Evolutionary conservation across 2,329 filamentous ascomycete species (phyloP).

Genomic region (Fusarium sp.): DNA sequence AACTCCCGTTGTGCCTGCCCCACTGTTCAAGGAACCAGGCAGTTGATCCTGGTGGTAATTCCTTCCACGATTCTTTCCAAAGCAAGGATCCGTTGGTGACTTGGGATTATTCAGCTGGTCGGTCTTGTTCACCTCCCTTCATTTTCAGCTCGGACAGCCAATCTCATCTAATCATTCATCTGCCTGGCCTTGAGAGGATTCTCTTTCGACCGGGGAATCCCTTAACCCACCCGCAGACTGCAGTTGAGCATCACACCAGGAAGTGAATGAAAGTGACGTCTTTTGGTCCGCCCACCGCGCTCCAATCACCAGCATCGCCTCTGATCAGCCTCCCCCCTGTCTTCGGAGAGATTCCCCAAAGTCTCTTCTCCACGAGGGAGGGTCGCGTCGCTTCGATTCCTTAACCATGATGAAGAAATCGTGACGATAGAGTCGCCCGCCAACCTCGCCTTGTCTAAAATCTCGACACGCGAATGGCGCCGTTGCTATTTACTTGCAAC

Average conservation of each 20-base stretch:
- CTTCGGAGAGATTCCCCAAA: background rate
- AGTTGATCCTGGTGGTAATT: constrained; percentile 8
- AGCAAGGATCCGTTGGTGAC: constrained; percentile 24
- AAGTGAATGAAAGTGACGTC: background rate
- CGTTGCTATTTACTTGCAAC: constrained; percentile 24
- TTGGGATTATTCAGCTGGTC: constrained; percentile 24
- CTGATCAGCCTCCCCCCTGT: constrained; percentile 1
- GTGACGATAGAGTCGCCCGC: constrained; percentile 10
- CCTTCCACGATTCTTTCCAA: constrained; percentile 1
- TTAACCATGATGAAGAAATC: constrained; percentile 22
- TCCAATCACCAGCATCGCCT: constrained; percentile 4
- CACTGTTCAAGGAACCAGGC: background rate
- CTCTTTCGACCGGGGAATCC: background rate
- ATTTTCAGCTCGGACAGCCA: constrained; percentile 13
- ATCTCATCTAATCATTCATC: constrained; percentile 4
- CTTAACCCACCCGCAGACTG: background rate
- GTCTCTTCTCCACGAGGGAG: background rate
- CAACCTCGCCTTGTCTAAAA: background rate
- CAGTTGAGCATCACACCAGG: background rate
- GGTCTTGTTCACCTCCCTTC: constrained; percentile 20
- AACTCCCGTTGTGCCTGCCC: background rate
- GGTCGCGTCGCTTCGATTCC: constrained; percentile 12
- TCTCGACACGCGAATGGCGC: constrained; percentile 5
- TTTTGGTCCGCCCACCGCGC: background rate
- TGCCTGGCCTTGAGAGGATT: background rate